Evolutionary conservation across 1,284 basidiomycete species (phyloP).

Genomic region (Rhodotorula sp.): DNA sequence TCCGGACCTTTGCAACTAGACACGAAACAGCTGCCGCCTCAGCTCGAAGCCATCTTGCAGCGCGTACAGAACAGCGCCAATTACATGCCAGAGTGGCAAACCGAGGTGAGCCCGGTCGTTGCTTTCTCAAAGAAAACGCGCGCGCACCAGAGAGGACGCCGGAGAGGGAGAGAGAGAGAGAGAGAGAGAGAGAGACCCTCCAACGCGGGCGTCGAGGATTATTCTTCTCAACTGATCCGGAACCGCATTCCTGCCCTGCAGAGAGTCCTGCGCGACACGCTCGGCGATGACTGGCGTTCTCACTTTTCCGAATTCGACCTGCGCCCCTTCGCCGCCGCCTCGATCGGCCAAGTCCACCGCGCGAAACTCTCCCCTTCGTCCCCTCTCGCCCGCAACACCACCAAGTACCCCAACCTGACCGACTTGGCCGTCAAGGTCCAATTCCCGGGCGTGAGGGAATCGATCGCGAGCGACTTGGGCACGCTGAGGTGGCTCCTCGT

Average conservation of each 20-base stretch:
- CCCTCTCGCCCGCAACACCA: slow-evolving; percentile 12
- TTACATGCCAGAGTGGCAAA: slow-evolving; percentile 98
- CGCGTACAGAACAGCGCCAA: slow-evolving; percentile 93
- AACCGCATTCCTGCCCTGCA: neutral
- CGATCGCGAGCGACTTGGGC: slow-evolving; percentile 81
- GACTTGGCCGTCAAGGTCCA: slow-evolving; percentile 90
- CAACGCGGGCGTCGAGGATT: too few relatives aligned
- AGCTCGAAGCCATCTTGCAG: slow-evolving; percentile 83
- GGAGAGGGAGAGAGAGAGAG: too few relatives aligned
- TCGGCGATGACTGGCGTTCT: slow-evolving; percentile 72
- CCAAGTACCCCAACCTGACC: slow-evolving; percentile 50
- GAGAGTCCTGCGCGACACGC: slow-evolving; percentile 71
- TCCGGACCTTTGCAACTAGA: slow-evolving; percentile 55
- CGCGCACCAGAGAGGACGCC: neutral
- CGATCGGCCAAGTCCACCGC: slow-evolving; percentile 92
- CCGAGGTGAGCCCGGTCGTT: slow-evolving; percentile 63
- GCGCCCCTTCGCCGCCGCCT: slow-evolving; percentile 90
- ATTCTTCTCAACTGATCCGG: neutral
- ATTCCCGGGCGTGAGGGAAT: slow-evolving; percentile 85
- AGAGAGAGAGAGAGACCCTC: too few relatives aligned
- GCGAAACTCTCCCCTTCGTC: slow-evolving; percentile 59
- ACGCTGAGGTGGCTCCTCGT: slow-evolving; percentile 82
- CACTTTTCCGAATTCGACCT: slow-evolving; percentile 76
- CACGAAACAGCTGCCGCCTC: slow-evolving; percentile 80
- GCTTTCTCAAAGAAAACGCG: neutral